Percentiles rank a stretch among this genome's conserved stretches.
Conservation (phyloP, 2,329 filamentous ascomycete species). For the Colletotrichum tabaci region DNA sequence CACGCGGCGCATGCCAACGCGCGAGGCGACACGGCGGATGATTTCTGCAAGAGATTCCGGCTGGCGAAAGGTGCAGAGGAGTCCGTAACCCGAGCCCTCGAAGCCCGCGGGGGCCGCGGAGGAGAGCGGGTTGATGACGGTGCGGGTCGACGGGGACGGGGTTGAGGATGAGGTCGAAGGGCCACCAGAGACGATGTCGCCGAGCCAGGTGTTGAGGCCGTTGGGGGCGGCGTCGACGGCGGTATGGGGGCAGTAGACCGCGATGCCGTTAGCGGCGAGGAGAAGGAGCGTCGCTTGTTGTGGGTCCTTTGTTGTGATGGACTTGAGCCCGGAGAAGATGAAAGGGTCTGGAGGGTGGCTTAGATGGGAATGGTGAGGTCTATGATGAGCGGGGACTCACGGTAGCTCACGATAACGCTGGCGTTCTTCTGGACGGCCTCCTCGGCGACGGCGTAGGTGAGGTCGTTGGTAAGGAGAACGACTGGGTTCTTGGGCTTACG, state of each 20-base stretch:
- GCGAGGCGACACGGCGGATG: constrained; percentile 71
- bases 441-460: constrained; percentile 89
- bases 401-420: constrained; percentile 90
- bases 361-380: constrained; percentile 1
- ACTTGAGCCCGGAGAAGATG: constrained; percentile 94
- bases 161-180: constrained; percentile 39
- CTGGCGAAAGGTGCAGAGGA: constrained; percentile 59
- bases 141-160: constrained; percentile 54
- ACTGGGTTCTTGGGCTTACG: constrained; percentile 49
- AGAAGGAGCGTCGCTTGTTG: constrained; percentile 90
- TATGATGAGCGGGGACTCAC: constrained; percentile 58
- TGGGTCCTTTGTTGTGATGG: constrained; percentile 84
- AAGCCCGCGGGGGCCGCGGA: constrained; percentile 58
- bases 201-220: constrained; percentile 95
- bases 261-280: constrained; percentile 88
- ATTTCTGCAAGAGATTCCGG: constrained; percentile 60
- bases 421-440: constrained; percentile 86
- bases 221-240: constrained; percentile 89
- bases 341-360: constrained; percentile 79
- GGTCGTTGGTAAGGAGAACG: constrained; percentile 82
- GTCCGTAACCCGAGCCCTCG: constrained; percentile 68
- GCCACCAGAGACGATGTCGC: constrained; percentile 81
- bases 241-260: constrained; percentile 96
- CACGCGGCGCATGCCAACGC: constrained; percentile 74
- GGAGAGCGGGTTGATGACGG: constrained; percentile 62